Conservation (phyloP, 345 rosid species). For the Hypericum androsaemum region DNA sequence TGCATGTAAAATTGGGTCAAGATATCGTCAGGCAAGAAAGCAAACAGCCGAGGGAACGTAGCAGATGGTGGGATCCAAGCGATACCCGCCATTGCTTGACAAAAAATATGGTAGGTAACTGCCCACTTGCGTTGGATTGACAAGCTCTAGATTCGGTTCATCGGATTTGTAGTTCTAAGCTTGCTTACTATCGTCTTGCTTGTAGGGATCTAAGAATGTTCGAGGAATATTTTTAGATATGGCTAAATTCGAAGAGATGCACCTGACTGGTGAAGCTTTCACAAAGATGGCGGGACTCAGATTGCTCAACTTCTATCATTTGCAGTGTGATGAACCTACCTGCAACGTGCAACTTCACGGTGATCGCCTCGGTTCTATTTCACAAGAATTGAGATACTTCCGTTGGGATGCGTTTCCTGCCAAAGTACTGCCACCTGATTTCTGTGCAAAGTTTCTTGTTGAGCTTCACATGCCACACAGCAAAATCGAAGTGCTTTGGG, state of each 20-base stretch:
- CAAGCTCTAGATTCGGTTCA: not conserved
- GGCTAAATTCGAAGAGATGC: slow-evolving; percentile 9
- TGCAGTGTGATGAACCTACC: too few species aligned
- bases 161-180: not conserved
- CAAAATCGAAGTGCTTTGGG: slow-evolving; percentile 7
- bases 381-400: slow-evolving; percentile 1
- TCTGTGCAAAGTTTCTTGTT: slow-evolving; percentile 5
- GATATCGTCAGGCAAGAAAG: too few species aligned
- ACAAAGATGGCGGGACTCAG: slow-evolving; percentile 5
- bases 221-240: slow-evolving; percentile 23
- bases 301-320: slow-evolving; percentile 7
- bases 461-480: slow-evolving; percentile 2
- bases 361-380: too few species aligned
- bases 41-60: slow-evolving; percentile 19
- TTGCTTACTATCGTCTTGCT: not conserved
- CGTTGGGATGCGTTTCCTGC: too few species aligned
- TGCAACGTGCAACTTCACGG: not conserved
- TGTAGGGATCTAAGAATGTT: slow-evolving; percentile 21
- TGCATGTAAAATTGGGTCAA: not conserved
- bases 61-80: slow-evolving; percentile 4
- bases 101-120: slow-evolving; percentile 18
- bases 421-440: slow-evolving; percentile 6
- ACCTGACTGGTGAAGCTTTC: slow-evolving; percentile 1
- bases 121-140: too few species aligned
- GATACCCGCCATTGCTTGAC: slow-evolving; percentile 19